These are phyloP conservation scores for Plantago ovata DNA, from an alignment of 257 asterid genomes.

Conservation along the genomic window DNA sequence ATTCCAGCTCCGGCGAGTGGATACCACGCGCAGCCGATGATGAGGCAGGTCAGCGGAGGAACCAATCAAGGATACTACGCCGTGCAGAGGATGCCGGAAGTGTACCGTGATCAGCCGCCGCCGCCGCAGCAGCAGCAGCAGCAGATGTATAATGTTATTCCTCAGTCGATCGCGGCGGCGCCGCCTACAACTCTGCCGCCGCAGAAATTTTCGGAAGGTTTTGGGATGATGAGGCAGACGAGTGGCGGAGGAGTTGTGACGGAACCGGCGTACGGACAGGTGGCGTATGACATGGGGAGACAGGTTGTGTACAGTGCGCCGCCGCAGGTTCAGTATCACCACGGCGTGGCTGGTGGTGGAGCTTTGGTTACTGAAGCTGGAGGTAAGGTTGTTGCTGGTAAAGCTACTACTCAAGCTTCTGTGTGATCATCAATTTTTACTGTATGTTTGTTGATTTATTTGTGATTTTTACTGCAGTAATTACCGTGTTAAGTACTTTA, in stretches of 20 bases:
- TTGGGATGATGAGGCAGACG: conserved; percentile 41
- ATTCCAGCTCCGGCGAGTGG: conserved; percentile 49
- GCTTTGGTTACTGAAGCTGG: conserved; percentile 40
- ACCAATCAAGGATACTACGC: conserved; percentile 70
- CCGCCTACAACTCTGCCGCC: conserved; percentile 29
- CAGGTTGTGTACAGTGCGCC: conserved; percentile 63
- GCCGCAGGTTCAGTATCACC: conserved; percentile 40
- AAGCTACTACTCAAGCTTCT: conserved; percentile 46
- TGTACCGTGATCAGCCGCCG: conserved; percentile 56
- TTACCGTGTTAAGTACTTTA: too few species aligned
- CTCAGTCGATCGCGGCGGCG: conserved; percentile 34
- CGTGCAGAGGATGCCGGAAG: conserved; percentile 63
- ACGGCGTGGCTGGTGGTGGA: conserved; percentile 15
- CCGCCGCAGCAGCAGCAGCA: conserved; percentile 50
- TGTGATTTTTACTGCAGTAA: too few species aligned
- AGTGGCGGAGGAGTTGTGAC: conserved; percentile 33
- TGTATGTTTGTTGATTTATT: too few species aligned
- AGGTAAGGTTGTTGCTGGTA: conserved; percentile 38
- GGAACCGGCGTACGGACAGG: conserved; percentile 51
- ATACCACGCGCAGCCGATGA: conserved; percentile 66
- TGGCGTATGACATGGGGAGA: conserved; percentile 74
- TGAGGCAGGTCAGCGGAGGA: conserved; percentile 51
- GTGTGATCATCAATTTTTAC: conserved; percentile 24
- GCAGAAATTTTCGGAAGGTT: conserved; percentile 48
- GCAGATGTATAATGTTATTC: conserved; percentile 51